Percentiles rank a stretch among this genome's conserved stretches.
phyloP scores from a whole-genome alignment of 2,329 filamentous ascomycete species.

The Cladosporium austrohemisphaericum region DNA sequence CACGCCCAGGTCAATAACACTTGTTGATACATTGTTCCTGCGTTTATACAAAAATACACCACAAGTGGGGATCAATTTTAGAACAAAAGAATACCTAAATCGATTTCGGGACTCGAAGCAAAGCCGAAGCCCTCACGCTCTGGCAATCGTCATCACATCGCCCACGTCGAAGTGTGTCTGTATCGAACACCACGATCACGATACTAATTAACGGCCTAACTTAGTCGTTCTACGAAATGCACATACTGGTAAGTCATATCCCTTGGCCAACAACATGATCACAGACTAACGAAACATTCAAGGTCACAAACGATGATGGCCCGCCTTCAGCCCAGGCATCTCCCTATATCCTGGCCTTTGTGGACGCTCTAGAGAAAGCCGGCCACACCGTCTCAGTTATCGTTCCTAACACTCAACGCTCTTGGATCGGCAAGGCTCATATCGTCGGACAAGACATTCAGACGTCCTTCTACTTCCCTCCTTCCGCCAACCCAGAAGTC shows the following conservation, averaged over 20 bases:
- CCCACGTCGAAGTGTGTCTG: too few relatives aligned
- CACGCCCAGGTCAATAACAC: too few relatives aligned
- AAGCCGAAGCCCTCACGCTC: too few relatives aligned
- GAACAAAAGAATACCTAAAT: too few relatives aligned
- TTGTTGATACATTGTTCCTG: too few relatives aligned
- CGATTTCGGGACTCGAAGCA: too few relatives aligned
- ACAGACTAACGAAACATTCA: conserved; percentile 19
- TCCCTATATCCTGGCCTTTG: conserved; percentile 48
- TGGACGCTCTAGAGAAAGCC: conserved; percentile 50
- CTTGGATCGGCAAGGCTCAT: conserved; percentile 98
- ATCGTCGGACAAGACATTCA: conserved; percentile 77
- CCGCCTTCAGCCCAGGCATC: conserved; percentile 49
- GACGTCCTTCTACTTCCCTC: conserved; percentile 60
- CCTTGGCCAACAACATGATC: too few relatives aligned
- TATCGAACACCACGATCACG: too few relatives aligned
- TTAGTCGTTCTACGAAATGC: neutral
- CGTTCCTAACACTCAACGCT: conserved; percentile 84
- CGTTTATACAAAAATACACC: too few relatives aligned
- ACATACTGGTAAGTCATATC: neutral
- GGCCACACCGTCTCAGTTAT: conserved; percentile 90
- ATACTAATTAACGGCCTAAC: too few relatives aligned
- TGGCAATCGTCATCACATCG: too few relatives aligned
- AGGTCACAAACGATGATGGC: conserved; percentile 51
- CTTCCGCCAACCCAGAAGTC: conserved; percentile 25
- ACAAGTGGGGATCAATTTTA: too few relatives aligned